These are phyloP conservation scores for Camelina hispida DNA, from an alignment of 345 rosid species.

Conservation along the genomic window DNA sequence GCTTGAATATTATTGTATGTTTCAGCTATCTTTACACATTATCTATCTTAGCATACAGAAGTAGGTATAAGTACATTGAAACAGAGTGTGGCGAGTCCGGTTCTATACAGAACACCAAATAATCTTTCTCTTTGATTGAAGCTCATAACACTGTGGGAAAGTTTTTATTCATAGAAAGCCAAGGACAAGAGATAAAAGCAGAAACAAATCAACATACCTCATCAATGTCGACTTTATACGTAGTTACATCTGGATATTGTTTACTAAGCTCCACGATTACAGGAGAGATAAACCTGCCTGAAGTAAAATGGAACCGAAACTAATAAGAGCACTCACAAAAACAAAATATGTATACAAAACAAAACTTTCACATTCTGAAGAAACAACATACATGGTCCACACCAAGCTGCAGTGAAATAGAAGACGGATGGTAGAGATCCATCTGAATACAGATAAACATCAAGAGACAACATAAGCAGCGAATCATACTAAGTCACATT, in stretches of 20 bases:
- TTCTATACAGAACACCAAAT: neutral
- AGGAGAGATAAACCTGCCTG: conserved; percentile 76
- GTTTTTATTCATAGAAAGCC: conserved; percentile 1
- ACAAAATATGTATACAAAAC: neutral
- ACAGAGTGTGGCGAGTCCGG: neutral
- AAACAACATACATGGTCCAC: conserved; percentile 78
- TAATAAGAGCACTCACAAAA: neutral
- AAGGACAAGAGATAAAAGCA: neutral
- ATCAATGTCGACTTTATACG: conserved; percentile 83
- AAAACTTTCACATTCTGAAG: neutral
- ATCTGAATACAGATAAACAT: conserved; percentile 46
- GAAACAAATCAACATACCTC: conserved; percentile 49
- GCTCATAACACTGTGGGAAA: neutral
- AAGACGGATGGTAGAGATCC: conserved; percentile 65
- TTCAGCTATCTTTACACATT: neutral
- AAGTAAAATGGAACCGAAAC: conserved; percentile 22
- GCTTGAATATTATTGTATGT: neutral
- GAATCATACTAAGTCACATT: neutral
- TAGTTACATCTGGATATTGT: conserved; percentile 65
- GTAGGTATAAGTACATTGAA: neutral
- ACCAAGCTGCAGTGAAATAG: conserved; percentile 89
- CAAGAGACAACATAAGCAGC: conserved; percentile 13
- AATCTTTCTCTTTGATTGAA: neutral
- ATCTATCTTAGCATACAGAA: neutral
- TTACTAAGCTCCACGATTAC: conserved; percentile 59